Conservation (phyloP, 1,284 basidiomycete species). For the Thecaphora thlaspeos region DNA sequence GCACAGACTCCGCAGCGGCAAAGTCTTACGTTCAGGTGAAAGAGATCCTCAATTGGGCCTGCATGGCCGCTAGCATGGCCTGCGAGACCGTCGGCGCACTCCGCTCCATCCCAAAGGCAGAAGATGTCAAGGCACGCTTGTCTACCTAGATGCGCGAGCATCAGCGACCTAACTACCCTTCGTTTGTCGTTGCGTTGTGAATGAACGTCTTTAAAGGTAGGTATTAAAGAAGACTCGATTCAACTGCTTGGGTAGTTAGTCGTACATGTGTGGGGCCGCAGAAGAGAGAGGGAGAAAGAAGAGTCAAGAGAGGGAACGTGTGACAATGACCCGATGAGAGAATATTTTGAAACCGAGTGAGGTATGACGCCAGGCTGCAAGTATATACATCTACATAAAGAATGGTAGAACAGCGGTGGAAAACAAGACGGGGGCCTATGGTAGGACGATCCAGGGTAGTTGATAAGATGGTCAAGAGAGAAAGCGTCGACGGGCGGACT, state of each 20-base stretch:
- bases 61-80: constrained; percentile 46
- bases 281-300: background rate
- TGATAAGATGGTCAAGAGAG: background rate
- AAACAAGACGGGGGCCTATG: background rate
- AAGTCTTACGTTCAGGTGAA: constrained; percentile 10
- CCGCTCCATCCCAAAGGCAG: constrained; percentile 47
- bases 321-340: background rate
- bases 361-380: background rate
- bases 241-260: too few species aligned
- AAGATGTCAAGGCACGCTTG: constrained; percentile 33
- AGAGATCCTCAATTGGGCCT: constrained; percentile 32
- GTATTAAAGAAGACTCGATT: too few species aligned
- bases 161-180: too few species aligned
- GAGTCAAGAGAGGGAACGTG: background rate
- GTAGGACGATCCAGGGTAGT: background rate
- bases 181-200: too few species aligned
- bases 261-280: too few species aligned
- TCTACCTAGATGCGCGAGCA: background rate
- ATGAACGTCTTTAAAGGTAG: too few species aligned
- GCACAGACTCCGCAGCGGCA: constrained; percentile 7
- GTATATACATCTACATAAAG: too few species aligned
- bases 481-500: background rate
- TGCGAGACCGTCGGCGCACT: constrained; percentile 53
- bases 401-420: background rate
- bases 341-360: background rate